These are phyloP conservation scores for Mycena epipterygia DNA, from an alignment of 768 basidiomycete species.

Conservation along the genomic window DNA sequence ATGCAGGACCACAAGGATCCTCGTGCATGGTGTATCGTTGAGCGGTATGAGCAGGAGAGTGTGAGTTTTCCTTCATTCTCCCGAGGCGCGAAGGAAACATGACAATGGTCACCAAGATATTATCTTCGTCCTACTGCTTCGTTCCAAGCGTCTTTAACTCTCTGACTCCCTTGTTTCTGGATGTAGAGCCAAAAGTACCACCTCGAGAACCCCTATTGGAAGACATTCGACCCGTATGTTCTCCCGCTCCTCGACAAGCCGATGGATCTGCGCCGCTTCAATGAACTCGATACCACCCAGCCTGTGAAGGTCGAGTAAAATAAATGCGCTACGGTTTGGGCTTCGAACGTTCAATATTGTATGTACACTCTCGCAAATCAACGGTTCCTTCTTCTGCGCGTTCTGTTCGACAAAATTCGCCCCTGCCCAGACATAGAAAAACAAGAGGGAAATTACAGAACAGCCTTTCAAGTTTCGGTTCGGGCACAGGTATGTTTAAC, in stretches of 20 bases:
- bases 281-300: not conserved
- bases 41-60: constrained; percentile 4
- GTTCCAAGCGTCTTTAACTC: no score
- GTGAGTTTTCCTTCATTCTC: not conserved
- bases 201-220: not conserved
- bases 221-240: not conserved
- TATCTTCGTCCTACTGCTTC: no score
- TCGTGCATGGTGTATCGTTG: not conserved
- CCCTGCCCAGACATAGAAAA: no score
- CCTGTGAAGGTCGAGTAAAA: not conserved
- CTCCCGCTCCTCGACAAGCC: not conserved
- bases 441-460: no score
- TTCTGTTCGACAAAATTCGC: no score
- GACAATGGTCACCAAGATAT: not conserved
- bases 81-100: not conserved
- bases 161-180: not conserved
- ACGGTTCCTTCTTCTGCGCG: no score
- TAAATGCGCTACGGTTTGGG: no score
- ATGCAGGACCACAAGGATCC: constrained; percentile 3
- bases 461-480: no score
- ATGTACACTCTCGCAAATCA: not conserved
- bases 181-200: not conserved
- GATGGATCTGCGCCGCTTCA: not conserved
- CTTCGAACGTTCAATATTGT: no score
- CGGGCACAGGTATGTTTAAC: not conserved